Conservation (phyloP, 345 rosid genomes). For the Microcos paniculata region DNA sequence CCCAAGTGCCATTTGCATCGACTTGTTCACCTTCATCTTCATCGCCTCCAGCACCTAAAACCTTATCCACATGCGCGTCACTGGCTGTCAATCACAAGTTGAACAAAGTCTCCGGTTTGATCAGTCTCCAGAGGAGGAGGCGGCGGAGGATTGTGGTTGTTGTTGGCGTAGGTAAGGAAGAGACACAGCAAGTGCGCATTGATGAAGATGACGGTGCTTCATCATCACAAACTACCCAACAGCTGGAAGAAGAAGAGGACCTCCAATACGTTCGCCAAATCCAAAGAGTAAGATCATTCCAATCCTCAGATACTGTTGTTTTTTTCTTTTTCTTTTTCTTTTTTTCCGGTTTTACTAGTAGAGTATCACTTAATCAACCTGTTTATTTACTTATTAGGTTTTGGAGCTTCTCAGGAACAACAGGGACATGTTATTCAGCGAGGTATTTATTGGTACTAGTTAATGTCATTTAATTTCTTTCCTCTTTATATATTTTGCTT, state of each 20-base stretch:
- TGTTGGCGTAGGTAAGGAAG: not conserved
- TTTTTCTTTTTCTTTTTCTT: not conserved
- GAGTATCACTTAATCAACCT: not conserved
- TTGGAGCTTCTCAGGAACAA: constrained; percentile 83
- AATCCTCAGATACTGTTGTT: not conserved
- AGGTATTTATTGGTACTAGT: constrained; percentile 37
- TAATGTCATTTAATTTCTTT: not conserved
- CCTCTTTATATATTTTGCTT: not conserved
- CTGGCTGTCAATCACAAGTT: not conserved
- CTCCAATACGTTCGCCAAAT: constrained; percentile 33
- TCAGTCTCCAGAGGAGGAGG: not conserved
- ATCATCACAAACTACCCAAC: constrained; percentile 11
- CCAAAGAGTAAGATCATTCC: constrained; percentile 30
- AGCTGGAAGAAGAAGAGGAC: constrained; percentile 25
- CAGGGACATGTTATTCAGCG: constrained; percentile 86
- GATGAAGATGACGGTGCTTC: not conserved
- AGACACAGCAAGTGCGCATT: not conserved
- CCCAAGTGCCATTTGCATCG: constrained; percentile 9
- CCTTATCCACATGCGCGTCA: constrained; percentile 16
- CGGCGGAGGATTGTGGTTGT: not conserved
- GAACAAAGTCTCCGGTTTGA: not conserved
- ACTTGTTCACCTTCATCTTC: constrained; percentile 1
- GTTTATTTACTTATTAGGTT: constrained; percentile 39
- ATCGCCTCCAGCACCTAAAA: not conserved
- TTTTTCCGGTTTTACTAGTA: not conserved